Evolutionary conservation across 495 filamentous ascomycete genomes (phyloP).

Genomic region (Hamigera avellanea): DNA sequence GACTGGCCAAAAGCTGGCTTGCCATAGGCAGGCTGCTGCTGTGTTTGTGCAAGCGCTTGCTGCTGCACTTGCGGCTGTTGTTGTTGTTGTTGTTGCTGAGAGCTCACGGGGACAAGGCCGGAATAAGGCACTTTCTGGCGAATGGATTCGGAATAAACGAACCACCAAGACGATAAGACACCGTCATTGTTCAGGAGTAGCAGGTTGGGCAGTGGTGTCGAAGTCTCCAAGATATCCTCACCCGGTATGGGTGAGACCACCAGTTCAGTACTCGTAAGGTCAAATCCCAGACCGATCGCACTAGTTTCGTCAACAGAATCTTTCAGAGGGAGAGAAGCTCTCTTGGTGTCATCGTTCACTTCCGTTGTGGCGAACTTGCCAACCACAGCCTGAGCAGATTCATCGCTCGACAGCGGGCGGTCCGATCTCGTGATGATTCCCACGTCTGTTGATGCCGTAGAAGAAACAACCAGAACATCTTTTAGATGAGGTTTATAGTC

Average conservation of each 20-base stretch:
- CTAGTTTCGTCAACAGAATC: slow-evolving; percentile 61
- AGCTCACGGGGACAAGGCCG: slow-evolving; percentile 44
- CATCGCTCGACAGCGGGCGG: slow-evolving; percentile 50
- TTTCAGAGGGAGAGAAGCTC: slow-evolving; percentile 67
- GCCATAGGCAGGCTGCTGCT: slow-evolving; percentile 27
- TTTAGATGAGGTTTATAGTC: slow-evolving; percentile 68
- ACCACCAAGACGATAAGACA: slow-evolving; percentile 75
- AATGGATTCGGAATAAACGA: slow-evolving; percentile 81
- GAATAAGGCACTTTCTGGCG: slow-evolving; percentile 59
- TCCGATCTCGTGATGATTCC: slow-evolving; percentile 62
- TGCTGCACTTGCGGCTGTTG: slow-evolving; percentile 12
- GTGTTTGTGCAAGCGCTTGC: slow-evolving; percentile 11
- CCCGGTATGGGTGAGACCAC: slow-evolving; percentile 66
- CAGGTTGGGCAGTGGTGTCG: slow-evolving; percentile 75
- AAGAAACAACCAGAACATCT: slow-evolving; percentile 70
- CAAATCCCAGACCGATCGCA: slow-evolving; percentile 67
- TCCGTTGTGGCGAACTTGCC: slow-evolving; percentile 62
- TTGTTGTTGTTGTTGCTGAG: slow-evolving; percentile 20
- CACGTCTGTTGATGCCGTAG: slow-evolving; percentile 67
- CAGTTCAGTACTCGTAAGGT: slow-evolving; percentile 71
- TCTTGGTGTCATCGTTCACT: slow-evolving; percentile 63
- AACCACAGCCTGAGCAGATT: slow-evolving; percentile 45
- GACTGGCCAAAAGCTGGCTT: slow-evolving; percentile 29
- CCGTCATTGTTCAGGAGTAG: slow-evolving; percentile 87
- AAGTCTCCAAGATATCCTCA: slow-evolving; percentile 61